Base-by-base conservation (phyloP, 768 basidiomycete species). In the Mrakia hoshinonis region DNA sequence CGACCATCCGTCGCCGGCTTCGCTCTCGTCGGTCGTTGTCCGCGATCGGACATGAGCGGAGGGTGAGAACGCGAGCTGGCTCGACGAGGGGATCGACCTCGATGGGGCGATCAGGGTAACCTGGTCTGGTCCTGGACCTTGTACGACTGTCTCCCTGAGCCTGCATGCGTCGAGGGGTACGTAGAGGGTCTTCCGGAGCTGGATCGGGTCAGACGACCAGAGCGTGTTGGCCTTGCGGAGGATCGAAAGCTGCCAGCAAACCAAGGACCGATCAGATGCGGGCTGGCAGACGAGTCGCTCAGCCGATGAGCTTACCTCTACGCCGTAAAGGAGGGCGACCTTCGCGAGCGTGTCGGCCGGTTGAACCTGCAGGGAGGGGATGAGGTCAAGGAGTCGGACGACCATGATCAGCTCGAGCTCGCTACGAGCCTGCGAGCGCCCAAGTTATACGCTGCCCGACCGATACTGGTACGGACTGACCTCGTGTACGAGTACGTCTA, bases 131-230 rank as follows among this genome's bases (percentile, higher is more conserved):
- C 72, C 72, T 39, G 62, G 63, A 22, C 64, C 64, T 12, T 43
- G 38, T 18, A 60, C 47, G 18, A 68, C 36, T 18, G 54, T 49
- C 26, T 73, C 62, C 26, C 67, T 38, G 47, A 73, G 55, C 7
- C 47, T 36, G 61, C 80, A 81, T 1, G 78, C 78, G n/a, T 78
- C 81, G 54, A 82, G 76, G 0, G 94, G 92, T 69, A 98, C 88
- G 76, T 89, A 87, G 46, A 96, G 85, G 7, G 86, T 82, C 58
- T 87, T 86, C 36, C 94, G 89, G 43, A 93, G 84, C 80, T 95
- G 91, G 58, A 99, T 89, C 0, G 91, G 85, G 78, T 98, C 96
- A 9, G 90, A 89, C 7, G 91, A 79, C 96, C 96, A 99, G 10
- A 99, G 82, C 74, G 93, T 91, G 79, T 99, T 99, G 61, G 87